Conservation (phyloP, 2,329 filamentous ascomycete genomes). For the Epicoccum sorghinum region DNA sequence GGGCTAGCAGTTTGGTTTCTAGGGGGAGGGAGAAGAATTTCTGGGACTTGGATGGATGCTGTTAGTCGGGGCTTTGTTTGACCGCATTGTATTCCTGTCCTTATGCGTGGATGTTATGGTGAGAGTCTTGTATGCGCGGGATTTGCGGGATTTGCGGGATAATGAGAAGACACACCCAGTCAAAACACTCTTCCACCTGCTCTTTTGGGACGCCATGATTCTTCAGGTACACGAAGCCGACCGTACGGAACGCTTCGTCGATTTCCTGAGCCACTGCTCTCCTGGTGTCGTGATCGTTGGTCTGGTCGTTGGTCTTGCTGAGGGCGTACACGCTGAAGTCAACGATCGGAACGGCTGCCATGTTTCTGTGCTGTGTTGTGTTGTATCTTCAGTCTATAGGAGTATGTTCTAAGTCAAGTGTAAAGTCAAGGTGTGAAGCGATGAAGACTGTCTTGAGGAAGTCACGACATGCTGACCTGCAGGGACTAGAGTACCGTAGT, state of each 20-base stretch:
- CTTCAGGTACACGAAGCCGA: slow-evolving; percentile 52
- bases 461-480: not conserved
- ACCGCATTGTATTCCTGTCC: too few relatives aligned
- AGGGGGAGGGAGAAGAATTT: slow-evolving; percentile 47
- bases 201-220: slow-evolving; percentile 46
- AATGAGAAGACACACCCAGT: slow-evolving; percentile 26
- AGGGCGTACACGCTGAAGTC: slow-evolving; percentile 35
- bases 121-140: too few relatives aligned
- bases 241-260: slow-evolving; percentile 45
- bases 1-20: slow-evolving; percentile 32
- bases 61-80: too few relatives aligned
- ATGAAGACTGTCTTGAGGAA: too few relatives aligned
- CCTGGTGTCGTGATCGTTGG: not conserved
- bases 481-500: not conserved
- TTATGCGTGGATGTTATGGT: too few relatives aligned
- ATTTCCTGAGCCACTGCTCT: slow-evolving; percentile 35
- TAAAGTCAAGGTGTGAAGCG: too few relatives aligned
- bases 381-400: not conserved
- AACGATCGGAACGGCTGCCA: slow-evolving; percentile 35
- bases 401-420: too few relatives aligned
- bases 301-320: slow-evolving; percentile 21
- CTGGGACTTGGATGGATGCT: slow-evolving; percentile 26
- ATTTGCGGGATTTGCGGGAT: too few relatives aligned
- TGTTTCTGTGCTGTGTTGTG: not conserved
- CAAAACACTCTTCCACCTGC: slow-evolving; percentile 37